phyloP scores from a whole-genome alignment of 2,329 filamentous ascomycete genomes.

The Daldinia sp. region DNA sequence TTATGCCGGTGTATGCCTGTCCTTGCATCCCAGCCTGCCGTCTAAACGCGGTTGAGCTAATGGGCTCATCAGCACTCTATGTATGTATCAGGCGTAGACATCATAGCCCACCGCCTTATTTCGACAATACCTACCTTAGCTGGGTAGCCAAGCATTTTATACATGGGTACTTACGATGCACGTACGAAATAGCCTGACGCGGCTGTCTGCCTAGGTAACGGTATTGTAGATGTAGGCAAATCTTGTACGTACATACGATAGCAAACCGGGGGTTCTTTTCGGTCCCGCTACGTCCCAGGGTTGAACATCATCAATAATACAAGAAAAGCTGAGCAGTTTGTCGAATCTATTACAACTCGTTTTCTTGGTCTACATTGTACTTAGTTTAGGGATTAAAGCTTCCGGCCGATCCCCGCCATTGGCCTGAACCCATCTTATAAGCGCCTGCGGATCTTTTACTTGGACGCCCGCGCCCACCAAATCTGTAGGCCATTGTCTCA shows the following conservation, averaged over 20 bases:
- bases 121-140: too few relatives aligned
- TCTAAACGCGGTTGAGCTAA: slow-evolving; percentile 19
- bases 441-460: slow-evolving; percentile 29
- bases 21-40: slow-evolving; percentile 23
- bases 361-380: slow-evolving; percentile 19
- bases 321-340: slow-evolving; percentile 19
- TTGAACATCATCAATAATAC: slow-evolving; percentile 14
- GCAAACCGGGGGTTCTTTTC: slow-evolving; percentile 17
- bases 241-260: not conserved
- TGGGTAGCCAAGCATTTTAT: not conserved
- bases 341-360: slow-evolving; percentile 22
- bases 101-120: slow-evolving; percentile 4
- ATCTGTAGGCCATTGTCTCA: slow-evolving; percentile 29
- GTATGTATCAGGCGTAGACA: not conserved
- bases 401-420: slow-evolving; percentile 35
- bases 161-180: not conserved
- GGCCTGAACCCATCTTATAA: slow-evolving; percentile 16
- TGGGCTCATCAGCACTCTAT: slow-evolving; percentile 22
- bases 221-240: not conserved
- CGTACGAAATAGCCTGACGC: slow-evolving; percentile 8
- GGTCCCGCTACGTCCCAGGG: slow-evolving; percentile 8
- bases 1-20: slow-evolving; percentile 36
- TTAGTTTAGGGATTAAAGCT: slow-evolving; percentile 31
- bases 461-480: slow-evolving; percentile 6
- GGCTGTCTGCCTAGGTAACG: not conserved